phyloP scores from a whole-genome alignment of 1,284 basidiomycete species.

The Ceratobasidium sp. region DNA sequence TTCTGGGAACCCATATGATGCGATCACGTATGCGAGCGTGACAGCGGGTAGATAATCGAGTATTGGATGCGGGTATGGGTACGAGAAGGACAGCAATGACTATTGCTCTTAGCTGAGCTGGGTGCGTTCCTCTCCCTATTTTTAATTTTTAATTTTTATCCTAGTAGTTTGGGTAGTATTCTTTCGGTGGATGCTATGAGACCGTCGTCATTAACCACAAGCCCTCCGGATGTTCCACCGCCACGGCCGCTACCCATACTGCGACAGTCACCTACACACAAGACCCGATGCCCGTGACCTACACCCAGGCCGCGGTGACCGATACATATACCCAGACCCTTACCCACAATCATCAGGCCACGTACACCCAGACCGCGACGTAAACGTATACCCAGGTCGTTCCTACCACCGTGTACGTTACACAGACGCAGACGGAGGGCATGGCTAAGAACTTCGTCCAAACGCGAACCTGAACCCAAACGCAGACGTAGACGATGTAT shows the following conservation, averaged over 20 bases:
- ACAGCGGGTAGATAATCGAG: slow-evolving; percentile 48
- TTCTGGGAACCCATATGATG: slow-evolving; percentile 41
- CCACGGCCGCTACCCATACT: slow-evolving; percentile 25
- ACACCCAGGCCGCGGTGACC: slow-evolving; percentile 1
- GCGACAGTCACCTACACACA: slow-evolving; percentile 28
- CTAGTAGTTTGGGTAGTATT: slow-evolving; percentile 26
- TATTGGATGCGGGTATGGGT: slow-evolving; percentile 50
- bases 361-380: slow-evolving; percentile 12
- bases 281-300: slow-evolving; percentile 15
- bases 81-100: slow-evolving; percentile 45
- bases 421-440: background rate
- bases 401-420: too few relatives aligned
- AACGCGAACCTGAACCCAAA: slow-evolving; percentile 24
- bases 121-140: slow-evolving; percentile 32
- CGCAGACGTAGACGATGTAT: too few relatives aligned
- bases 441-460: slow-evolving; percentile 7
- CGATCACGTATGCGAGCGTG: slow-evolving; percentile 48
- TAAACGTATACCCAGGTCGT: slow-evolving; percentile 15
- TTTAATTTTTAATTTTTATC: background rate
- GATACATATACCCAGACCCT: slow-evolving; percentile 16
- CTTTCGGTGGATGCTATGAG: slow-evolving; percentile 49
- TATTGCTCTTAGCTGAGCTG: slow-evolving; percentile 47
- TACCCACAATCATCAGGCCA: slow-evolving; percentile 7
- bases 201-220: slow-evolving; percentile 48
- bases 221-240: background rate